Percentiles rank a stretch among this genome's conserved stretches.
Conservation (phyloP, 176 grass and related monocot genomes). For the Alopecurus myosuroides region DNA sequence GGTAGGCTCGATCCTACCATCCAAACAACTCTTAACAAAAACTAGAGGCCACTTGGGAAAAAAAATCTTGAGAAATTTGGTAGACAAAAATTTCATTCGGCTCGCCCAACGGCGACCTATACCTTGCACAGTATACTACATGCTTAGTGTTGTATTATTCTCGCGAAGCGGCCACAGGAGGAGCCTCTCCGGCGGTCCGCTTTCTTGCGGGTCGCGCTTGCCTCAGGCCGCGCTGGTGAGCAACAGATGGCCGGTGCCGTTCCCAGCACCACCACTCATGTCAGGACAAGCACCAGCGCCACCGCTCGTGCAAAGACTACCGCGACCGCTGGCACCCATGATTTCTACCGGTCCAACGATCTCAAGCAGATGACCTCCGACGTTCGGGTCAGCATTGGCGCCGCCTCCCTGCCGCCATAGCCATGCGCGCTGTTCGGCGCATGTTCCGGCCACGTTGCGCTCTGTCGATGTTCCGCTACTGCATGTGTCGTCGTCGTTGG, state of each 20-base stretch:
- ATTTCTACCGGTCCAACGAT: not conserved
- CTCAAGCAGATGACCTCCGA: not conserved
- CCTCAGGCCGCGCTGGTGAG: constrained; percentile 22
- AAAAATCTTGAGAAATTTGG: too few relatives aligned
- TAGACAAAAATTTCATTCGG: not conserved
- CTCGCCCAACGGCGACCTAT: not conserved
- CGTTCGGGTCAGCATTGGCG: not conserved
- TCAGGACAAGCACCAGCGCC: constrained; percentile 20
- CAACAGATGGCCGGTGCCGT: constrained; percentile 41
- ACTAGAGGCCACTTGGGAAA: too few relatives aligned
- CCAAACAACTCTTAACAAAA: too few relatives aligned
- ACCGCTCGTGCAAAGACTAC: constrained; percentile 13
- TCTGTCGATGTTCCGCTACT: not conserved
- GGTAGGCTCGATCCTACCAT: too few relatives aligned
- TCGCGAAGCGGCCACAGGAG: not conserved
- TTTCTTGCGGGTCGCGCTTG: not conserved
- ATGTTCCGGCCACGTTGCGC: not conserved
- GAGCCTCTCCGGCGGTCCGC: not conserved
- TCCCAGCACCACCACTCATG: constrained; percentile 45
- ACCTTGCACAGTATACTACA: too few relatives aligned
- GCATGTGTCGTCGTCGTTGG: not conserved
- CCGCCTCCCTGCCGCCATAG: not conserved
- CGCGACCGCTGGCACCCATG: not conserved
- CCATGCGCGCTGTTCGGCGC: not conserved
- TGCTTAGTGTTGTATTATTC: not conserved